These are phyloP conservation scores for Silene noctiflora DNA, from an alignment of 179 eudicot genomes.

Conservation along the genomic window DNA sequence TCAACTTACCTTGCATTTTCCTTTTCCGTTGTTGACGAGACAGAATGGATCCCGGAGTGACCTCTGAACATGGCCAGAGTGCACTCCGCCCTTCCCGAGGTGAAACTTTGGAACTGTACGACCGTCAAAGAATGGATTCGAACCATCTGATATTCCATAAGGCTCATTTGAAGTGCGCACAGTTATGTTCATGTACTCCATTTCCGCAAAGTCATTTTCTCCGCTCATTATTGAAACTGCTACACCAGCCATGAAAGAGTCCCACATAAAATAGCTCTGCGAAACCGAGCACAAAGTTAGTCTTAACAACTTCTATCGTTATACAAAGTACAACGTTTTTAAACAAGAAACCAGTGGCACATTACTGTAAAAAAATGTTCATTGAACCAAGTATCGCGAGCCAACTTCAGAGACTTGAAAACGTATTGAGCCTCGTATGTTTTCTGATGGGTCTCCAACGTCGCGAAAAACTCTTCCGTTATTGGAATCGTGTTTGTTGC, in stretches of 20 bases:
- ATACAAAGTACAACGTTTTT: neutral
- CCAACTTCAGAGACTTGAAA: slow-evolving; percentile 60
- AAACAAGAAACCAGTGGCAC: neutral
- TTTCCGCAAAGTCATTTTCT: slow-evolving; percentile 69
- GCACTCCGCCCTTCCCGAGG: slow-evolving; percentile 53
- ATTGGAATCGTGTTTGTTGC: slow-evolving; percentile 86
- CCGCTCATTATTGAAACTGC: slow-evolving; percentile 87
- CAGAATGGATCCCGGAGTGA: slow-evolving; percentile 73
- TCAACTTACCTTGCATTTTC: slow-evolving; percentile 60
- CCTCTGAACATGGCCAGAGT: slow-evolving; percentile 84
- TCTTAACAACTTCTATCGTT: neutral
- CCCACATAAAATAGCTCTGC: slow-evolving; percentile 91
- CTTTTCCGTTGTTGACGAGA: slow-evolving; percentile 44
- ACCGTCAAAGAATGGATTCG: slow-evolving; percentile 72
- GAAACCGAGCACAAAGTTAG: neutral
- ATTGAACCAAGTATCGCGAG: slow-evolving; percentile 62
- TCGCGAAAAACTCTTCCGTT: slow-evolving; percentile 46
- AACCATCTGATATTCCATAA: slow-evolving; percentile 70
- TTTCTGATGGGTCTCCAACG: slow-evolving; percentile 55
- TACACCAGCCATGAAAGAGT: slow-evolving; percentile 65
- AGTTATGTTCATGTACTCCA: slow-evolving; percentile 73
- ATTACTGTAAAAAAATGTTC: slow-evolving; percentile 56
- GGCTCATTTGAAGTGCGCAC: slow-evolving; percentile 77
- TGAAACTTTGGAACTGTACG: slow-evolving; percentile 46
- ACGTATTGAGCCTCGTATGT: slow-evolving; percentile 78